phyloP scores from a whole-genome alignment of 176 grass and related monocot genomes.

The Juncus inflexus region DNA sequence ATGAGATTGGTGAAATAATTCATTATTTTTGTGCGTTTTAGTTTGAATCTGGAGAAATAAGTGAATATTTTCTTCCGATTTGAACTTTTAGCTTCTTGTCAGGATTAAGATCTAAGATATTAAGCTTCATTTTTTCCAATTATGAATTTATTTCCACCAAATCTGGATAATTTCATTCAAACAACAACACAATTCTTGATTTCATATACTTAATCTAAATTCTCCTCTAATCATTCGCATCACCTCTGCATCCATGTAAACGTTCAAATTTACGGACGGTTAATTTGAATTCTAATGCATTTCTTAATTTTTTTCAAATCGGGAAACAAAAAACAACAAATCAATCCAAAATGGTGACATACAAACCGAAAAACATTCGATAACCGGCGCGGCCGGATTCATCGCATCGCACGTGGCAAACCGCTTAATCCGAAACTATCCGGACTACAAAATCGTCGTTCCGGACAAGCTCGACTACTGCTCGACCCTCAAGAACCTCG shows the following conservation, averaged over 20 bases:
- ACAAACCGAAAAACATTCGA: conserved; percentile 74
- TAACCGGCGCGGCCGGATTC: conserved; percentile 73
- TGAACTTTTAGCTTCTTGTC: neutral
- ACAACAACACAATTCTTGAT: neutral
- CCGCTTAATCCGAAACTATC: conserved; percentile 58
- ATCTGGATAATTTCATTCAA: conserved; percentile 2
- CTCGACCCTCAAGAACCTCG: conserved; percentile 68
- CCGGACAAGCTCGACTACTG: conserved; percentile 80
- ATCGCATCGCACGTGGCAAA: conserved; percentile 78
- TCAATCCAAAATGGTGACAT: conserved; percentile 36
- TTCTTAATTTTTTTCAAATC: conserved; percentile 9
- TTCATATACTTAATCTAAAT: neutral
- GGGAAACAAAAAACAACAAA: conserved; percentile 11
- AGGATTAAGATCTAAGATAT: conserved; percentile 8
- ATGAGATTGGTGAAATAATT: neutral
- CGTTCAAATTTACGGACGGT: neutral
- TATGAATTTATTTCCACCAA: neutral
- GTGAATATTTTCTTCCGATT: neutral
- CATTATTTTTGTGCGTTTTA: neutral
- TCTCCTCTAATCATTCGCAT: neutral
- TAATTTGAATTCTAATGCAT: neutral
- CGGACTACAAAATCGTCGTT: conserved; percentile 73
- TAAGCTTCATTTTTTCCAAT: neutral
- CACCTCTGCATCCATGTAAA: neutral
- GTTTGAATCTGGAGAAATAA: neutral